Base-by-base conservation (phyloP, 371 early-diverging fungal species). In the Encephalitozoon cuniculi region DNA sequence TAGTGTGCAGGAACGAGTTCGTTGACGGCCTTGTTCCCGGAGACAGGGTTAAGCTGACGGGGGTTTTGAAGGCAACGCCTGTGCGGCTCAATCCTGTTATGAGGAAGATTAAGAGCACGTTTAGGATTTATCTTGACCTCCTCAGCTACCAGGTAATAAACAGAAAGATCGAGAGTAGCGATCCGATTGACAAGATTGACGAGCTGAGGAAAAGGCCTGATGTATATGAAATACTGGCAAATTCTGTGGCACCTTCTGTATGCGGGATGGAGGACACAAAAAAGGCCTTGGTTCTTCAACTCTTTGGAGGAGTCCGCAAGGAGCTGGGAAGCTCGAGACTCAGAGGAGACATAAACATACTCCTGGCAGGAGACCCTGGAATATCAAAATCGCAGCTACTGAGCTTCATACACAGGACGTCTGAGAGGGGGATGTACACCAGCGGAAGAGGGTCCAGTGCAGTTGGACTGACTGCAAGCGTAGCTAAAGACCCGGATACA, bases 361-460 rank as follows among this genome's bases (percentile, higher is more conserved):
- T 86, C 11, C 76, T 86, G 18, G 84, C 84, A 63, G 82, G 81
- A 26, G 85, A 85, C 64, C 85, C 85, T 39, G 85, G 85, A 26
- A 82, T 85, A 12, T 78, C 85, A 11, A 85, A 85, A 53, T 75
- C 75, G 26, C 85, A 85, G 71, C 74, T 85, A 34, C 76, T 87
- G 78, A 59, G 69, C 70, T 73, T 78, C 64, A 93, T 95, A 18
- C 94, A 96, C 84, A 89, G 91, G 79, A 89, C 96, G 77, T 90
- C 94, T 5, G 96, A 96, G 21, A 90, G 97, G 74, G 97, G 97
- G 65, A 90, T 97, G 15, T 97, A 97, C 84, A 98, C 99, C 0
- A 92, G 94, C 21, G 99, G 99, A 71, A 94, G 95, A 83, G 99
- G 99, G 32, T 92, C 93, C 12, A 92, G 93, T 30, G 97, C 97